These are phyloP conservation scores for Kazachstania psychrophila DNA, from an alignment of 805 yeast genomes.

Conservation along the genomic window DNA sequence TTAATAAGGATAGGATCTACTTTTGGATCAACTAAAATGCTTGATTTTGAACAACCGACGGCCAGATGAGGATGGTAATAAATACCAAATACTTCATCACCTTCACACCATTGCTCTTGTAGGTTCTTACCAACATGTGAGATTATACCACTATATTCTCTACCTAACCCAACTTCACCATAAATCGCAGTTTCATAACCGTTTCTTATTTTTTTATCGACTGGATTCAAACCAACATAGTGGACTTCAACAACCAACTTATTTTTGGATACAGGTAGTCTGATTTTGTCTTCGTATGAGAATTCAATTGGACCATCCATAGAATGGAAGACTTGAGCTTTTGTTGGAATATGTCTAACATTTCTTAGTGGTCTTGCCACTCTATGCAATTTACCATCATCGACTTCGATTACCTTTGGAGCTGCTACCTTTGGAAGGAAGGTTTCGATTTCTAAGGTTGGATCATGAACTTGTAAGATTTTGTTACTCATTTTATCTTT, in stretches of 20 bases:
- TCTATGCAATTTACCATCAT: conserved; percentile 24
- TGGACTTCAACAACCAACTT: conserved; percentile 49
- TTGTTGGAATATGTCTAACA: conserved; percentile 43
- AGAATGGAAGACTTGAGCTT: conserved; percentile 35
- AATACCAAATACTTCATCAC: conserved; percentile 59
- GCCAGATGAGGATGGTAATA: conserved; percentile 42
- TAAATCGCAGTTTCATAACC: conserved; percentile 43
- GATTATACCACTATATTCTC: conserved; percentile 58
- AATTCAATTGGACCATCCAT: conserved; percentile 33
- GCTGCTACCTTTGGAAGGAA: conserved; percentile 11
- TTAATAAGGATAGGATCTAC: conserved; percentile 40
- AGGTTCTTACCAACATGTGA: conserved; percentile 45
- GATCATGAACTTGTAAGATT: conserved; percentile 11
- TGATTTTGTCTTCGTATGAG: conserved; percentile 45
- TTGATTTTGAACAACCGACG: conserved; percentile 50
- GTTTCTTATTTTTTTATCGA: conserved; percentile 53
- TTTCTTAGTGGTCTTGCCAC: conserved; percentile 43
- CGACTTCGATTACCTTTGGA: conserved; percentile 21
- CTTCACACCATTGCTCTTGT: conserved; percentile 36
- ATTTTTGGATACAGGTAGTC: conserved; percentile 39
- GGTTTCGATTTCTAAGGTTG: conserved; percentile 11
- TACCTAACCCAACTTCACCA: conserved; percentile 57
- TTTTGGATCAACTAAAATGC: conserved; percentile 44
- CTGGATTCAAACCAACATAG: conserved; percentile 55
- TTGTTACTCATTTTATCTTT: conserved; percentile 14